phyloP scores from a whole-genome alignment of 2,329 filamentous ascomycete species.

The Penicillium palitans region DNA sequence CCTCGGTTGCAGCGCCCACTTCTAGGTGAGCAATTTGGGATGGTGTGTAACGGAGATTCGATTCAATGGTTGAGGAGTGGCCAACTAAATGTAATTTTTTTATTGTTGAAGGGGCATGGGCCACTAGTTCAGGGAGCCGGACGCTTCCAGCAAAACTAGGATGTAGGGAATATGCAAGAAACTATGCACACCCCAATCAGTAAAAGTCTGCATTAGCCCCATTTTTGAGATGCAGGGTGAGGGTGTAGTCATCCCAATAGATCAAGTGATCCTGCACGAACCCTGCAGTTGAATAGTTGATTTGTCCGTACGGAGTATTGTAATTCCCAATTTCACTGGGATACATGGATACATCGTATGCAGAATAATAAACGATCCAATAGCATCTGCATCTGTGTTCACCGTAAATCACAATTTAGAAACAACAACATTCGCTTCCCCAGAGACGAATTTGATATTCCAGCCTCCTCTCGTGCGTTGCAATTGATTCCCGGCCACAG shows the following conservation, averaged over 20 bases:
- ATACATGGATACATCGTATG: background rate
- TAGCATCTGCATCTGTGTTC: background rate
- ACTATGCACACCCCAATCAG: background rate
- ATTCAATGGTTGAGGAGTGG: background rate
- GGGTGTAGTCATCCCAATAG: background rate
- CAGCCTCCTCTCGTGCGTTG: background rate
- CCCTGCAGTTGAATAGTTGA: constrained; percentile 47
- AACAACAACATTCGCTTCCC: background rate
- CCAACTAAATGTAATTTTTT: background rate
- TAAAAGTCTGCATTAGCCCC: background rate
- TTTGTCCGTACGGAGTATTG: constrained; percentile 34
- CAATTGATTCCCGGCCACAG: background rate
- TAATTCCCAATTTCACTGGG: background rate
- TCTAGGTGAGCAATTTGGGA: background rate
- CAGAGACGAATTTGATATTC: background rate
- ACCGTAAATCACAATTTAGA: background rate
- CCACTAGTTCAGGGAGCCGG: background rate
- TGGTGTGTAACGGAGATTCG: background rate
- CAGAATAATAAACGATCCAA: background rate
- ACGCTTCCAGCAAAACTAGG: background rate
- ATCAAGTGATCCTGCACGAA: background rate
- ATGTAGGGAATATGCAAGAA: background rate
- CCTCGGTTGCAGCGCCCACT: background rate
- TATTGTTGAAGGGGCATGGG: background rate
- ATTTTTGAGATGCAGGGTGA: background rate